These are phyloP conservation scores for Xylaria sp. DNA, from an alignment of 2,329 filamentous ascomycete species.

Conservation along the genomic window DNA sequence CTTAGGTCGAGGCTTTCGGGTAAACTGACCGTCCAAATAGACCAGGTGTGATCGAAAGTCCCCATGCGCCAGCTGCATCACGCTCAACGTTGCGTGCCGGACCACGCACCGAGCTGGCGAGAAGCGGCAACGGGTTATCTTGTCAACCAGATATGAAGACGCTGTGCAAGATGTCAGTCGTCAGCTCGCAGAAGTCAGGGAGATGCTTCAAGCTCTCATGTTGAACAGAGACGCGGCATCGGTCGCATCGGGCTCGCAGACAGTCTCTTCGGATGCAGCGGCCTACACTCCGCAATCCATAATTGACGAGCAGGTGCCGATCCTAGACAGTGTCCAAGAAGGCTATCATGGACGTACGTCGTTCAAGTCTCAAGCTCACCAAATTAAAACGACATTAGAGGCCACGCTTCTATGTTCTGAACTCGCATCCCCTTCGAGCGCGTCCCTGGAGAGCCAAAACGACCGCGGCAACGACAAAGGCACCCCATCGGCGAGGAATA, in stretches of 20 bases:
- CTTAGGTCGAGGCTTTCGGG: neutral
- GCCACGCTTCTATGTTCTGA: conserved; percentile 40
- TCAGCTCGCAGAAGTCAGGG: conserved; percentile 44
- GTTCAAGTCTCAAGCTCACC: conserved; percentile 44
- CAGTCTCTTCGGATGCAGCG: conserved; percentile 13
- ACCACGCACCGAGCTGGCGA: conserved; percentile 40
- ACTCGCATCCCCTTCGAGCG: conserved; percentile 29
- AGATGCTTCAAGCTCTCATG: conserved; percentile 42
- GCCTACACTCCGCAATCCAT: conserved; percentile 40
- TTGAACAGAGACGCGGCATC: conserved; percentile 28
- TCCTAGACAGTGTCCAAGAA: conserved; percentile 39
- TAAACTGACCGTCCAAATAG: conserved; percentile 28
- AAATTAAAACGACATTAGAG: conserved; percentile 39
- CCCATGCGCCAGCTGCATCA: conserved; percentile 48
- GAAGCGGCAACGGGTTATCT: conserved; percentile 48
- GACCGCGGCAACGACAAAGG: conserved; percentile 10
- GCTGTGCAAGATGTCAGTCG: conserved; percentile 46
- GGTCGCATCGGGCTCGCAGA: neutral
- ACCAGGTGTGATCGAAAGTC: conserved; percentile 47
- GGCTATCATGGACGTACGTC: conserved; percentile 46
- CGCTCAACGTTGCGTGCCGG: conserved; percentile 45
- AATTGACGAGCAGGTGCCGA: conserved; percentile 45
- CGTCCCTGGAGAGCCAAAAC: conserved; percentile 12
- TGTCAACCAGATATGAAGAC: conserved; percentile 48
- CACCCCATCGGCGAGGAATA: neutral